Base-by-base conservation (phyloP, 2,329 filamentous ascomycete genomes). In the Aaosphaeria arxii region DNA sequence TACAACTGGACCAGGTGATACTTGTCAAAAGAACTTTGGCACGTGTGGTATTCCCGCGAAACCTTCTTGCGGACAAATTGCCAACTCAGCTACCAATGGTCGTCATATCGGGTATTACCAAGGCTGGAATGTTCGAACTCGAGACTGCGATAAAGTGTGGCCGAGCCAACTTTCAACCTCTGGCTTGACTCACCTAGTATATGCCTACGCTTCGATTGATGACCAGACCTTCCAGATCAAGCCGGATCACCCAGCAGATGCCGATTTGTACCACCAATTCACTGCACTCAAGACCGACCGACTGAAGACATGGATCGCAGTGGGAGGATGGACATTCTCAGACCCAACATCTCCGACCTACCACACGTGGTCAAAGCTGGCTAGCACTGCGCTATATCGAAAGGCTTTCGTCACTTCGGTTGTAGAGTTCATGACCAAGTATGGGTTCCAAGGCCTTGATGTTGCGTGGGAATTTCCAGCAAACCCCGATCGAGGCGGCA, bases 401-500 rank as follows among this genome's bases (percentile, higher is more conserved):
- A 39, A 43, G 0, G 53, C 48, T 4, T 77, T 77, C 48, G 60
- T 72, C 1, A 64, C 57, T 3, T 49, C 74, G 0, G 44, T 69
- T 0, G 45, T 42, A 1, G 74, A 76, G 52, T 63, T 77, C 62
- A 32, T 70, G 44, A 50, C 53, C 3, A 62, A 55, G 5, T 74
- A 74, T 45, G 64, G 59, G 7, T 74, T 77, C 43, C 72, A 77
- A 35, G 49, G 49, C 5, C 33, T 73, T 2, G 75, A 79, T 46
- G 47, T 78, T 0, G 74, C 78, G 48, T 78, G 75, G 76, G 74
- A 78, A 44, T 77, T 72, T 46, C 75, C 75, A 0, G 70, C 11
- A 13, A 13, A 29, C 17, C 36, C 52, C 6, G 63, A 67, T 71
- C 33, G 33, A 36, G 33, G 33, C 33, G 33, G 33, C 33, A 9